phyloP scores from a whole-genome alignment of 2,329 filamentous ascomycete genomes.

The Venturia aucupariae region DNA sequence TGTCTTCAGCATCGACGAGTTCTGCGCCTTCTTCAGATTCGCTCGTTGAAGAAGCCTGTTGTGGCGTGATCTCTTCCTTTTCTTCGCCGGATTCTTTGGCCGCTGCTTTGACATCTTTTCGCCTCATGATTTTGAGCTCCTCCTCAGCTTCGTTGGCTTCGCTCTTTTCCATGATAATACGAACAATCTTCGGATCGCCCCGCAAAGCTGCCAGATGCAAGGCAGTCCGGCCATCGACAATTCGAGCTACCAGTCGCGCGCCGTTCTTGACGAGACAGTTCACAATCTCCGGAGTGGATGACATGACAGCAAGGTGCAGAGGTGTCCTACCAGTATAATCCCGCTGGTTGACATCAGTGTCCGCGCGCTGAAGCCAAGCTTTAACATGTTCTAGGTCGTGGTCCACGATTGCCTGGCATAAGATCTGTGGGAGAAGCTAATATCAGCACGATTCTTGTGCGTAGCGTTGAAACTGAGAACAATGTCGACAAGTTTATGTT shows the following conservation, averaged over 20 bases:
- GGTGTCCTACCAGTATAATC: conserved; percentile 74
- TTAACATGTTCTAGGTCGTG: conserved; percentile 60
- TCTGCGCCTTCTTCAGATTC: conserved; percentile 31
- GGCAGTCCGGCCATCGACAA: conserved; percentile 72
- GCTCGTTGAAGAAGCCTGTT: conserved; percentile 15
- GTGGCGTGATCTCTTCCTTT: conserved; percentile 23
- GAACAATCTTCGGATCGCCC: conserved; percentile 60
- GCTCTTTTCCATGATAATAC: conserved; percentile 63
- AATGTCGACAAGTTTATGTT: too few relatives aligned
- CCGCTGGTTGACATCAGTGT: conserved; percentile 59
- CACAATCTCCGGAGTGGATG: conserved; percentile 61
- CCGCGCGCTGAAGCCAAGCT: conserved; percentile 60
- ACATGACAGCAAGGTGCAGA: conserved; percentile 64
- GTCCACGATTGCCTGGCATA: conserved; percentile 77
- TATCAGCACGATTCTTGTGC: too few relatives aligned
- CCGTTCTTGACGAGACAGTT: conserved; percentile 61
- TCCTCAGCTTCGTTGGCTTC: conserved; percentile 61
- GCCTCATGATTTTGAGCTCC: conserved; percentile 36
- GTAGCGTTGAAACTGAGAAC: too few relatives aligned
- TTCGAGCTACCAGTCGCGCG: conserved; percentile 61
- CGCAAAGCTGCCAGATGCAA: conserved; percentile 71
- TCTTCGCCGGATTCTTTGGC: conserved; percentile 13
- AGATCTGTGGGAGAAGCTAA: conserved; percentile 17
- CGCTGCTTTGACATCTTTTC: conserved; percentile 11
- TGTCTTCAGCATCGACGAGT: conserved; percentile 22